Evolutionary conservation across 306 rosid species (phyloP), one percentile per base, ranked within the genome.

Genomic region (Cyclanthera cordifolia): DNA sequence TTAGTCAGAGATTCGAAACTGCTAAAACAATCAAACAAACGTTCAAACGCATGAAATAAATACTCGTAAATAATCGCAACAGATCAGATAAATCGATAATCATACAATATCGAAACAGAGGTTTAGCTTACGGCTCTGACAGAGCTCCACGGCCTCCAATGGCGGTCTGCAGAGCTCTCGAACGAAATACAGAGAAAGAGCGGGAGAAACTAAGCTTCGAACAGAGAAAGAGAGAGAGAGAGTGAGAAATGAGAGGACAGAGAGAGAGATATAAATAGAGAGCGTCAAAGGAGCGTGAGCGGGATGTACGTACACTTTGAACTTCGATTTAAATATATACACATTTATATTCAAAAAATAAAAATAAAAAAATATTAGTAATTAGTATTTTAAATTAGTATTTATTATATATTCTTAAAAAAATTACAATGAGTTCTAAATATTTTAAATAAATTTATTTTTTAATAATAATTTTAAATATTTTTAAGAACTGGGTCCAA

Each of bases 221-320:
- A 27, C 41, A 71, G 30, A 21, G 51, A 53, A 14, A 48, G 14
- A 51, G 45, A 34, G 59, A 63, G 8, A 37, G 14, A 51, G 45
- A 34, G 59, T 57, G 8, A 37, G 50, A 37, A 14, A 51, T 60
- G 63, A 9, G 70, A 75, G 74, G 59, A 63, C 9, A 37, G 20
- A 8, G 74, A 55, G 39, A 45, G 13, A 51, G 34, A 37, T 6
- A 7, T 57, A 59, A 59, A 32, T 45, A 17, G 53, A 45, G 78
- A 39, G 50, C 49, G 59, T 47, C 12, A 27, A 37, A 69, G 72
- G 73, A 46, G 76, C 73, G 87, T 74, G 77, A 77, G 96, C 90
- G 96, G 94, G 94, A 85, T 76, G 70, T 58, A 53, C 69, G 24
- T 61, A 77, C 79, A 71, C 83, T 89, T 89, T 84, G 88, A 89